Evolutionary conservation across 768 basidiomycete genomes (phyloP), one percentile per base, ranked within the genome.

Genomic region (Boletus sensibilis): DNA sequence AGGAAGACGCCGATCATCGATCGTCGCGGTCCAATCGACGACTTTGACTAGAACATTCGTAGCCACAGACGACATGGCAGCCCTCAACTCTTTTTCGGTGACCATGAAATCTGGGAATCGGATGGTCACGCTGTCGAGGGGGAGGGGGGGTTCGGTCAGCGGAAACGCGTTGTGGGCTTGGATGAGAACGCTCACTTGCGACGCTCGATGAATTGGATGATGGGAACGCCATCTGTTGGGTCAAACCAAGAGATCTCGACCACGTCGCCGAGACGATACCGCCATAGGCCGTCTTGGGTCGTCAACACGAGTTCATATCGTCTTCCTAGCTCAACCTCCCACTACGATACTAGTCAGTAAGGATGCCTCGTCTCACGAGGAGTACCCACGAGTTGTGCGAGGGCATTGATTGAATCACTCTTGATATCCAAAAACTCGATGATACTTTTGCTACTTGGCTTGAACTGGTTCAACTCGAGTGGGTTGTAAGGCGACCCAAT

Each of bases 271-370:
- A 68, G 55, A 25, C 60, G 54, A 50, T 66, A 65, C 2, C 64
- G 60, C 66, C 67, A 67, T 38, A 69, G 16, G 10, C 64, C 64
- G 1, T 64, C 53, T 10, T 9, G 25, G 4, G 61, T 61, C 4
- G 66, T 67, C 6, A 64, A n/a, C 21, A 67, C 55, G 34, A 54
- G 7, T 25, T 67, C 67, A 14, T 68, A 66, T 8, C 11, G 53
- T 34, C 37, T 53, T 21, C 61, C 59, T n/a, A 34, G 2, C 27
- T 60, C 45, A 12, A 59, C 46, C n/a, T 60, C 59, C 63, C 60
- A 66, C 67, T 67, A 23, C 12, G 9, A 49, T 48, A 1, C 29
- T 23, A 13, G n/a, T 67, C 52, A 49, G 48, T 16, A 23, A 46
- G 29, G 10, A 4, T 29, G 5, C 34, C 5, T 39, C 7, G 5